phyloP scores from a whole-genome alignment of 2,329 filamentous ascomycete genomes.

The Ophiostoma australiae region DNA sequence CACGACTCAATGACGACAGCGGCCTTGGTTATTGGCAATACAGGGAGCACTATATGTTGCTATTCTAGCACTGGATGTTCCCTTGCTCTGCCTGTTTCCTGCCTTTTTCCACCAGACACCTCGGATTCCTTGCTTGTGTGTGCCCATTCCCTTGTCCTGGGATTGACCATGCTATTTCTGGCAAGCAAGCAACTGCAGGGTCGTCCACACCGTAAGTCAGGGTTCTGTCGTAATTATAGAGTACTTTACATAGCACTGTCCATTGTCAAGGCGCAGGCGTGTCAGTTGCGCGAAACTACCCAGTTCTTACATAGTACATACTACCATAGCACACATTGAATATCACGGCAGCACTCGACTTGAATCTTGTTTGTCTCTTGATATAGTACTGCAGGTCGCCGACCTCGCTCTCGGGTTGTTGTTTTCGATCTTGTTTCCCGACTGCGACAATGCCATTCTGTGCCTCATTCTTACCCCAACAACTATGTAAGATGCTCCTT shows the following conservation, averaged over 20 bases:
- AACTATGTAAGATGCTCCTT: no score
- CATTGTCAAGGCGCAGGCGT: background rate
- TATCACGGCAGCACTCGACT: no score
- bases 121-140: background rate
- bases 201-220: background rate
- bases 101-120: background rate
- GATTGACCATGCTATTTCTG: slow-evolving; percentile 7
- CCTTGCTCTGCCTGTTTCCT: no score
- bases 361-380: no score
- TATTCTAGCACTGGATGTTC: background rate
- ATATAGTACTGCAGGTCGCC: no score
- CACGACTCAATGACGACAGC: background rate
- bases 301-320: no score
- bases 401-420: no score
- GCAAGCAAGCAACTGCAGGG: background rate
- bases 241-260: no score
- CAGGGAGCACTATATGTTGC: background rate
- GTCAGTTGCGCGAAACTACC: no score
- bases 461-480: background rate
- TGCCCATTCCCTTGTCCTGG: slow-evolving; percentile 8
- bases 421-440: background rate
- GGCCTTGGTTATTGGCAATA: background rate
- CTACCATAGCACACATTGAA: no score
- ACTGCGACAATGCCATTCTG: background rate
- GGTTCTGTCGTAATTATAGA: no score